Evolutionary conservation across 345 rosid species (phyloP), one percentile per base, ranked within the genome.

Genomic region (Brassica rapa): DNA sequence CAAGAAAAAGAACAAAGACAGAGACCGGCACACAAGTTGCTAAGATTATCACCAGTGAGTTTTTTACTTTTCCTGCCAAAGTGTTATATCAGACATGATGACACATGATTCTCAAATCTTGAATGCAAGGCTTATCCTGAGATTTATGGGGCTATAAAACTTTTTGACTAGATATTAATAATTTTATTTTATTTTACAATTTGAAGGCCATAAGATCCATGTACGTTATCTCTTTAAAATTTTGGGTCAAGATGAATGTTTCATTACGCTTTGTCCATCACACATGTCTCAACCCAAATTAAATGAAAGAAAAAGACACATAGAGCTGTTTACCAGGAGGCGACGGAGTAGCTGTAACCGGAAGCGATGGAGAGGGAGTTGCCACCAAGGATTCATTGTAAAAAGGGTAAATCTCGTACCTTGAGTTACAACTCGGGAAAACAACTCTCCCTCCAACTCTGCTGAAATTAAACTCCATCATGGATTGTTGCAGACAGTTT

Each of bases 331-430:
- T 53, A 73, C 79, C 49, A 53, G 60, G 65, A 1, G 66, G 82
- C 55, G 19, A 51, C 16, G 79, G 16, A 68, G 68, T 49, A 67
- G 68, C 23, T 57, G 43, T 7, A 32, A 57, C 32, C 0, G 73
- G 59, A 39, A 75, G 77, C 23, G 32, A 32, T 15, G 73, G 49
- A 46, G 73, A 24, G 3, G 66, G 15, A 21, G 15, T 51, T 30
- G 23, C 23, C 12, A 65, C 63, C 0, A 56, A 6, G 10, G 66
- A 25, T 9, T 11, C 27, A 33, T 35, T 19, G 73, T 73, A 84
- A 75, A 87, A 89, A 4, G 76, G 68, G 75, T 82, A 81, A 76
- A 84, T 14, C 76, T 87, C 91, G 86, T 86, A 87, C 60, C 87
- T 69, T 61, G 78, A 77, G 53, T 62, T 39, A 55, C 93, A 90